A percentile compares a stretch with the other conserved stretches of the same genome.
Evolutionary conservation across 106 monocot genomes (phyloP).

Genomic region (Dioscorea dumetorum): DNA sequence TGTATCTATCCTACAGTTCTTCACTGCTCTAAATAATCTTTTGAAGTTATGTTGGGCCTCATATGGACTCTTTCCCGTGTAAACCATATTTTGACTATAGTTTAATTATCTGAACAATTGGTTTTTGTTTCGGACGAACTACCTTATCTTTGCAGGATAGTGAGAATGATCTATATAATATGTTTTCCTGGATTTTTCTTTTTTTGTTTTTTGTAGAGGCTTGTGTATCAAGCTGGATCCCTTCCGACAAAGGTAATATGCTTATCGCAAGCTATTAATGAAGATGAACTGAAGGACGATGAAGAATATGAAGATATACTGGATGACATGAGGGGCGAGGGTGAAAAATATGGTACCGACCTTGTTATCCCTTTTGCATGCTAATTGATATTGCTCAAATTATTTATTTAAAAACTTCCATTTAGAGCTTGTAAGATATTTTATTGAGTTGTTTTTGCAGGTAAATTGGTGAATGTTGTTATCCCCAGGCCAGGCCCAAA

Average conservation of each 20-base stretch:
- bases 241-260: conserved; percentile 80
- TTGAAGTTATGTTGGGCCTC: no score
- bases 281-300: conserved; percentile 75
- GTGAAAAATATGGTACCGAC: conserved; percentile 70
- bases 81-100: no score
- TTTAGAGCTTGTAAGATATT: not conserved
- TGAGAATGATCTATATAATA: not conserved
- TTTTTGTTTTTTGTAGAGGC: conserved; percentile 48
- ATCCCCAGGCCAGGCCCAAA: conserved; percentile 69
- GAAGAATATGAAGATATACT: conserved; percentile 87
- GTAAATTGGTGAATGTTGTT: conserved; percentile 72
- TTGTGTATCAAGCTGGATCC: conserved; percentile 55
- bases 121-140: not conserved
- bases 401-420: not conserved
- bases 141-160: not conserved
- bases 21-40: no score
- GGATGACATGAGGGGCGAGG: conserved; percentile 89
- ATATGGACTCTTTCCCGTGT: no score
- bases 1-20: no score
- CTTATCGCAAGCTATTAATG: conserved; percentile 53
- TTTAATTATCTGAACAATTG: no score
- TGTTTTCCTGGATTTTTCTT: not conserved
- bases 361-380: conserved; percentile 10
- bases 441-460: conserved; percentile 24
- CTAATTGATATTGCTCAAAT: not conserved